A percentile compares a stretch with the other conserved stretches of the same genome.
phyloP scores from a whole-genome alignment of 2,329 filamentous ascomycete species.

The Penicillium hesseltinei region DNA sequence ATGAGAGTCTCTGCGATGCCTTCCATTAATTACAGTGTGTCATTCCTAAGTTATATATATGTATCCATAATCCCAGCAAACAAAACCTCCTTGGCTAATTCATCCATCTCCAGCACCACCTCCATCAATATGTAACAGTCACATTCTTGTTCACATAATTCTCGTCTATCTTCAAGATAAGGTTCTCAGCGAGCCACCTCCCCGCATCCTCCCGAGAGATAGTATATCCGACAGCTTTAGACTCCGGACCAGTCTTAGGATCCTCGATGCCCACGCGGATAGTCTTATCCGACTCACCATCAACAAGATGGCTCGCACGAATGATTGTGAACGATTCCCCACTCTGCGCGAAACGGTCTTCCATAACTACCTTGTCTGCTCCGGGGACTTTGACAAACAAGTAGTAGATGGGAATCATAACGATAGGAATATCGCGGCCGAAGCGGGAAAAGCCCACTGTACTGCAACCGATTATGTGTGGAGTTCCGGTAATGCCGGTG shows the following conservation, averaged over 20 bases:
- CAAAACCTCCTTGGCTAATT: neutral
- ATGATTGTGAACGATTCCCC: conserved; percentile 27
- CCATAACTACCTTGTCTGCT: conserved; percentile 39
- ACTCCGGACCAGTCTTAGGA: conserved; percentile 30
- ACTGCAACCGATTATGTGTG: conserved; percentile 31
- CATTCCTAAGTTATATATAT: neutral
- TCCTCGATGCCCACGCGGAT: conserved; percentile 28
- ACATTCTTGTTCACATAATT: conserved; percentile 8
- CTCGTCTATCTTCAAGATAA: neutral
- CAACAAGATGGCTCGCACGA: conserved; percentile 35
- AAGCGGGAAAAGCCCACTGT: conserved; percentile 35
- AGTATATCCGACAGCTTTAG: conserved; percentile 34
- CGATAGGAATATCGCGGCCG: conserved; percentile 33
- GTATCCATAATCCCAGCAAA: neutral
- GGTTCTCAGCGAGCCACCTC: conserved; percentile 18
- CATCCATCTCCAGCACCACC: neutral
- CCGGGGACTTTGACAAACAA: conserved; percentile 34
- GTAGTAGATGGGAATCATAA: conserved; percentile 34
- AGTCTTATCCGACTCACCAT: conserved; percentile 26
- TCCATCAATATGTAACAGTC: conserved; percentile 1
- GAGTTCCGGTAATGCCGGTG: conserved; percentile 24
- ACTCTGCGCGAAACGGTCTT: conserved; percentile 27
- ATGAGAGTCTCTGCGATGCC: neutral
- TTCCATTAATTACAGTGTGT: neutral
- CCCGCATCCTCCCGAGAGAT: conserved; percentile 35